These are phyloP conservation scores for Cyberlindnera veronae DNA, from an alignment of 805 yeast genomes.

Conservation along the genomic window DNA sequence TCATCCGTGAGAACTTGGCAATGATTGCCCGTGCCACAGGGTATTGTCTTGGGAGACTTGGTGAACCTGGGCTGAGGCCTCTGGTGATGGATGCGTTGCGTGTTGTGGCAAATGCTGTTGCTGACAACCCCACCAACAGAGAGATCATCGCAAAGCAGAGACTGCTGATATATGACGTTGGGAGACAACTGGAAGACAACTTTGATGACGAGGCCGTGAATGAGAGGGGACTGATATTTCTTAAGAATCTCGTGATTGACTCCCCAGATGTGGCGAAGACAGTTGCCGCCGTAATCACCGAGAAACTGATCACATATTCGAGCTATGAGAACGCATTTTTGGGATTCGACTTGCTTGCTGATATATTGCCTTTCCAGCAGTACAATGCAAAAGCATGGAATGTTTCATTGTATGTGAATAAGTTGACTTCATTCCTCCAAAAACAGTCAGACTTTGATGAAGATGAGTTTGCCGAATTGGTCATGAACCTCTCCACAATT, in stretches of 20 bases:
- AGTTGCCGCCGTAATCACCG: slow-evolving; percentile 13
- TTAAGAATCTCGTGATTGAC: slow-evolving; percentile 23
- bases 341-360: slow-evolving; percentile 19
- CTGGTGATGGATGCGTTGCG: slow-evolving; percentile 20
- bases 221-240: slow-evolving; percentile 14
- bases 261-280: slow-evolving; percentile 12
- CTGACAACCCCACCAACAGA: slow-evolving; percentile 26
- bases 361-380: slow-evolving; percentile 11
- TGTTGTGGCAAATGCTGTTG: slow-evolving; percentile 27
- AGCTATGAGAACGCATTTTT: slow-evolving; percentile 14
- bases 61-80: slow-evolving; percentile 5
- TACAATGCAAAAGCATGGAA: slow-evolving; percentile 10
- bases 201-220: slow-evolving; percentile 24
- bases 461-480: slow-evolving; percentile 23
- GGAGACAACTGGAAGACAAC: slow-evolving; percentile 13
- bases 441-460: slow-evolving; percentile 16
- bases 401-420: slow-evolving; percentile 10
- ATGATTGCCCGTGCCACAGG: slow-evolving; percentile 15
- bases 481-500: slow-evolving; percentile 16
- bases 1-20: slow-evolving; percentile 14
- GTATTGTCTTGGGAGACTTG: slow-evolving; percentile 9
- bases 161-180: slow-evolving; percentile 10
- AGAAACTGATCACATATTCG: slow-evolving; percentile 12
- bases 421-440: slow-evolving; percentile 2
- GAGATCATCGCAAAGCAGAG: slow-evolving; percentile 6